phyloP scores from a whole-genome alignment of 306 rosid species.

The Inga leiocalycina region DNA sequence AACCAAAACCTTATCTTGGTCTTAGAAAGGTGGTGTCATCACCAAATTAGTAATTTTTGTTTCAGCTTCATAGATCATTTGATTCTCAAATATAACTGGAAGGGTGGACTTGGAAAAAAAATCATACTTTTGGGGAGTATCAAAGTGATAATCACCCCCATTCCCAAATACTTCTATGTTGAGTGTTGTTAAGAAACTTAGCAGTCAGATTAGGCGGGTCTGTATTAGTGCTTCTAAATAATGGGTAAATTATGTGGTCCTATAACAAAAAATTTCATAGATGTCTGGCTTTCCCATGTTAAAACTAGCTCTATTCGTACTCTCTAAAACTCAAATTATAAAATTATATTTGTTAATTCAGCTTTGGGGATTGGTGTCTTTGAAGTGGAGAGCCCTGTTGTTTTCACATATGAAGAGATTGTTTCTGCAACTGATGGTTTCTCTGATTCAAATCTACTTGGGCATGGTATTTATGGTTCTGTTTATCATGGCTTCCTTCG shows the following conservation, averaged over 20 bases:
- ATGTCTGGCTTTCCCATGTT: neutral
- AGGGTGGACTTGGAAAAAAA: neutral
- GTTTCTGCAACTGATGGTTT: slow-evolving; percentile 73
- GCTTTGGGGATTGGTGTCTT: slow-evolving; percentile 70
- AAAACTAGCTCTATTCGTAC: neutral
- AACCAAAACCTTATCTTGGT: neutral
- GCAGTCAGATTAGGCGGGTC: slow-evolving; percentile 11
- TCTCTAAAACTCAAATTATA: slow-evolving; percentile 18
- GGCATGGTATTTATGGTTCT: slow-evolving; percentile 96
- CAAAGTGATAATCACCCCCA: neutral
- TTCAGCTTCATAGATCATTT: neutral
- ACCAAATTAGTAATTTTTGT: neutral
- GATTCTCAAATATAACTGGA: neutral
- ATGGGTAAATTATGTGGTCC: slow-evolving; percentile 18
- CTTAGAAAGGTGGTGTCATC: neutral
- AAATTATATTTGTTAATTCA: slow-evolving; percentile 41
- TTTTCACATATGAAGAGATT: slow-evolving; percentile 82
- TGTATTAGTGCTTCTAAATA: neutral
- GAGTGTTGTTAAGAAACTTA: neutral
- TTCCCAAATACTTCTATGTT: neutral
- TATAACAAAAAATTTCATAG: neutral
- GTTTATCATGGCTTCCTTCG: slow-evolving; percentile 79
- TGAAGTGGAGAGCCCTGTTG: slow-evolving; percentile 80
- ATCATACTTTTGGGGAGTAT: neutral
- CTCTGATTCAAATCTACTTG: slow-evolving; percentile 89